These are phyloP conservation scores for Eimeria maxima DNA, from an alignment of 169 alveolate species.

Conservation along the genomic window DNA sequence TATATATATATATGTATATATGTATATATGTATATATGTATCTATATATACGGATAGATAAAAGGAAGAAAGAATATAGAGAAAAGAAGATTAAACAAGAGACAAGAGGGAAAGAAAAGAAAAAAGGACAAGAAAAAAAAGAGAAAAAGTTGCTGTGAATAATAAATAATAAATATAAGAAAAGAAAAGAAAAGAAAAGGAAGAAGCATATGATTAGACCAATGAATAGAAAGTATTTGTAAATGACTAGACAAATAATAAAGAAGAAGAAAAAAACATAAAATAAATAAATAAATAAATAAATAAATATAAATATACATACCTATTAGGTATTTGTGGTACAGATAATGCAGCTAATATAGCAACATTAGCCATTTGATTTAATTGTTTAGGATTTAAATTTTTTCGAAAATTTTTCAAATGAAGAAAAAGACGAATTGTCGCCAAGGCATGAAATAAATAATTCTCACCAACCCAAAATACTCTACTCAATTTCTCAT, in stretches of 20 bases:
- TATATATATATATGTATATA: too few relatives aligned
- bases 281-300: background rate
- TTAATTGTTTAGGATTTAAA: constrained; percentile 89
- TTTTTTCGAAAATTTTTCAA: constrained; percentile 91
- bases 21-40: background rate
- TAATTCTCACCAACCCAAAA: constrained; percentile 96
- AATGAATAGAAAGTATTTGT: background rate
- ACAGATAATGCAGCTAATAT: constrained; percentile 92
- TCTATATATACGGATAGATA: constrained; percentile 13
- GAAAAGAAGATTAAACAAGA: too few relatives aligned
- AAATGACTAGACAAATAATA: background rate
- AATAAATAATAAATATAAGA: background rate
- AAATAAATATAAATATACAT: background rate
- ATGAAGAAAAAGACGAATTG: constrained; percentile 91
- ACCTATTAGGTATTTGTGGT: background rate
- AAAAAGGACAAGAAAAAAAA: background rate
- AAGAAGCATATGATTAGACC: background rate
- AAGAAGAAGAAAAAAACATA: background rate
- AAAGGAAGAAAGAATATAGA: background rate
- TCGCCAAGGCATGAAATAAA: constrained; percentile 96
- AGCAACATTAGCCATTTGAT: constrained; percentile 90
- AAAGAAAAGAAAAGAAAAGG: background rate
- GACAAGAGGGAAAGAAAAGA: too few relatives aligned
- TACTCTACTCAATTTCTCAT: constrained; percentile 93
- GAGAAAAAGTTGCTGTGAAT: background rate